Evolutionary conservation across 169 alveolate genomes (phyloP), one percentile per base, ranked within the genome.

Genomic region (Cryptosporidium ryanae): DNA sequence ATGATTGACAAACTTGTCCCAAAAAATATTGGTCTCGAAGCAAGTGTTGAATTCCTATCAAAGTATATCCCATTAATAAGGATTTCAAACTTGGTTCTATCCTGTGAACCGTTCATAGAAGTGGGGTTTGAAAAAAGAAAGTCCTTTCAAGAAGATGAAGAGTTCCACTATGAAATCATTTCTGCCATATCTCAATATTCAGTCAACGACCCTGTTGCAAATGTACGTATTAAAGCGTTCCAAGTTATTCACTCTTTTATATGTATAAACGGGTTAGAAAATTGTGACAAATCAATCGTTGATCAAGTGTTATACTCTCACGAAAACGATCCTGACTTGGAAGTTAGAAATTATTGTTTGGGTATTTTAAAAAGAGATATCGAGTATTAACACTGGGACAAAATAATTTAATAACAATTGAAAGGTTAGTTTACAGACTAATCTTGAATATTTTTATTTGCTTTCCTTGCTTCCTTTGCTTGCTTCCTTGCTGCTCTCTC

Each of bases 401-500:
- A 17, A 12, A 52, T 21, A 12, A 52, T 52, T 52, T n/a, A 52
- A 17, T 52, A 21, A 52, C 12, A 7, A 38, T 38, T 0, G 8
- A 38, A 0, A 0, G 8, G 3, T 38, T 38, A 38, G 0, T 52
- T n/a, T 52, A 5, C 6, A 0, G 5, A n/a, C 12, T 17, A 52
- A 52, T 52, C 27, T 21, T 6, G 8, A 4, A 6, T 21, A n/a
- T 4, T 5, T 12, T 13, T 32, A 34, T 68, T 21, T 31, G 21
- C 4, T 43, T 34, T 55, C 31, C 25, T 10, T 29, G 66, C 1
- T 21, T 55, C 66, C 32, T 52, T 66, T 7, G 82, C 65, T 32
- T 18, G 25, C 57, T 54, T 68, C 32, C 43, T 68, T 29, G 83
- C 83, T 1, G 83, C 83, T 27, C 83, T 50, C 29, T 68, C 83